Evolutionary conservation across 371 early-diverging fungal genomes (phyloP).

Genomic region (Mortierella sp.): DNA sequence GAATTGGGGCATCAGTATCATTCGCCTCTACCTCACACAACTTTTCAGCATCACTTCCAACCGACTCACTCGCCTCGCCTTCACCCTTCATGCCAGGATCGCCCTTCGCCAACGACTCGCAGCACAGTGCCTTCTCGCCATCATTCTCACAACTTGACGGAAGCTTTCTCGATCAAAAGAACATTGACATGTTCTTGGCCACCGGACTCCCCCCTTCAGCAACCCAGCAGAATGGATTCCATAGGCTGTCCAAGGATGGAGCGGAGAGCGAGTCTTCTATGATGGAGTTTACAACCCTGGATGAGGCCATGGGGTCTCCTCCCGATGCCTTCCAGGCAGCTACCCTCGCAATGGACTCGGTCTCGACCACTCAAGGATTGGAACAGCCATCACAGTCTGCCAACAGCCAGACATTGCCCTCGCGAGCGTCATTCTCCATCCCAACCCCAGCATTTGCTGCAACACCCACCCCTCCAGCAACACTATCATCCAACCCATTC

Average conservation of each 20-base stretch:
- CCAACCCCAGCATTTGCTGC: slow-evolving; percentile 14
- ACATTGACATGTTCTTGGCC: slow-evolving; percentile 45
- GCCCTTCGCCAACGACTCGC: slow-evolving; percentile 38
- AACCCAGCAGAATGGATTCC: background rate
- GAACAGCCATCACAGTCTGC: background rate
- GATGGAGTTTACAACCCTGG: slow-evolving; percentile 54
- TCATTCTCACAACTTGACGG: slow-evolving; percentile 38
- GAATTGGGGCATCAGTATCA: slow-evolving; percentile 4
- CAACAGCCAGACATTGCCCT: slow-evolving; percentile 16
- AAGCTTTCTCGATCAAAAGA: slow-evolving; percentile 50
- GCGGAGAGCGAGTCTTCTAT: slow-evolving; percentile 31
- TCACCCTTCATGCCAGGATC: slow-evolving; percentile 52
- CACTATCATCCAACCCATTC: slow-evolving; percentile 29
- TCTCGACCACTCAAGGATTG: background rate
- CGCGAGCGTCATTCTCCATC: slow-evolving; percentile 16
- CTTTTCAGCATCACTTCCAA: slow-evolving; percentile 15
- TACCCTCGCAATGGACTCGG: background rate
- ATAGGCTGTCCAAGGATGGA: slow-evolving; percentile 18
- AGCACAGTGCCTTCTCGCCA: slow-evolving; percentile 19
- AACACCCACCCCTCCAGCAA: background rate
- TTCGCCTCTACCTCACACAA: slow-evolving; percentile 9
- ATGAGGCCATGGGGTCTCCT: slow-evolving; percentile 45
- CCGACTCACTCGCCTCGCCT: slow-evolving; percentile 17
- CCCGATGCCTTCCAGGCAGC: slow-evolving; percentile 22
- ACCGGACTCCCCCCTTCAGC: slow-evolving; percentile 10